Evolutionary conservation across 148 eudicot species (phyloP).

Genomic region (Nepenthes gracilis): DNA sequence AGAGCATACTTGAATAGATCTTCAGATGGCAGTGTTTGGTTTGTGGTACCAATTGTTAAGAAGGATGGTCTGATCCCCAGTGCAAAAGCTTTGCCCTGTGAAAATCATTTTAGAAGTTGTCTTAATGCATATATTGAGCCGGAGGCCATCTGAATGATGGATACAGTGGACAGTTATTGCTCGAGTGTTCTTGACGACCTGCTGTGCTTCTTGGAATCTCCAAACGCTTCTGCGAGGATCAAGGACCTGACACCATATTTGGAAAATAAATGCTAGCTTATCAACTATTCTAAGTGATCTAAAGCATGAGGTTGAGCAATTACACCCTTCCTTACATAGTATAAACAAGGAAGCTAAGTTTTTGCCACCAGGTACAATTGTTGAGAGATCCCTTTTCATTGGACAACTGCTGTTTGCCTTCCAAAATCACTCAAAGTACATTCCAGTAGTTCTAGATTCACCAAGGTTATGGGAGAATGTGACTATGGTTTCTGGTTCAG

Average conservation of each 20-base stretch:
- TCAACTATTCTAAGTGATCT: constrained; percentile 54
- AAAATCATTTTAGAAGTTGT: constrained; percentile 64
- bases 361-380: constrained; percentile 30
- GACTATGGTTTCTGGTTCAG: constrained; percentile 25
- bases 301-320: constrained; percentile 51
- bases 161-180: constrained; percentile 77
- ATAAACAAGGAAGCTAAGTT: constrained; percentile 16
- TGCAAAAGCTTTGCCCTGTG: constrained; percentile 34
- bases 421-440: constrained; percentile 71
- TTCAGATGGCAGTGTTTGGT: constrained; percentile 83
- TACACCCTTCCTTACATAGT: constrained; percentile 42
- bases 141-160: constrained; percentile 73
- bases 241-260: constrained; percentile 62
- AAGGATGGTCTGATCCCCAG: constrained; percentile 31
- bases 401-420: constrained; percentile 87
- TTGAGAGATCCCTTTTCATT: constrained; percentile 75
- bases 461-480: constrained; percentile 74
- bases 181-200: constrained; percentile 69
- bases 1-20: constrained; percentile 48
- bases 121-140: constrained; percentile 77
- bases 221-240: constrained; percentile 73
- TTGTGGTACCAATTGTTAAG: constrained; percentile 45
- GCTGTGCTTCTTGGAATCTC: constrained; percentile 79
- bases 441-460: constrained; percentile 78
- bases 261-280: constrained; percentile 67